Conservation (phyloP, 169 alveolate genomes). For the Cryptosporidium viatorum region DNA sequence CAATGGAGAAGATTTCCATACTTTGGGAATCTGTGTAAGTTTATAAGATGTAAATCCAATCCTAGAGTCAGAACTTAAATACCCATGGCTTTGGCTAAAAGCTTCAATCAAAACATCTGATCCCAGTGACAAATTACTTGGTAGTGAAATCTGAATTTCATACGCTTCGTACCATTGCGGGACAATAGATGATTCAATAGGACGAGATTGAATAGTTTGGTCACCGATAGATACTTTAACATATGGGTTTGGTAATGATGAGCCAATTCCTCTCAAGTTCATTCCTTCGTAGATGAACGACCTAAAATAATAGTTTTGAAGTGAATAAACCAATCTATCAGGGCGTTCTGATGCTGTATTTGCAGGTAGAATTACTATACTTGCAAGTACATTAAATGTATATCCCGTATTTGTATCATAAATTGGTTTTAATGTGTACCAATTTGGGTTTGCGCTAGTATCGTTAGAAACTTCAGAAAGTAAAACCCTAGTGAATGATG, state of each 20-base stretch:
- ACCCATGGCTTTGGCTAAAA: slow-evolving; percentile 80
- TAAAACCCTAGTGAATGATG: slow-evolving; percentile 87
- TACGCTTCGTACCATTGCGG: slow-evolving; percentile 90
- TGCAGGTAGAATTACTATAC: slow-evolving; percentile 71
- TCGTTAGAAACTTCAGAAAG: slow-evolving; percentile 76
- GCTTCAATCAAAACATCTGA: slow-evolving; percentile 88
- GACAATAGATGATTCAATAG: slow-evolving; percentile 83
- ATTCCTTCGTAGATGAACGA: slow-evolving; percentile 89
- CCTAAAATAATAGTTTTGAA: slow-evolving; percentile 83
- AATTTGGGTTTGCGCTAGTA: slow-evolving; percentile 86
- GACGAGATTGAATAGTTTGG: slow-evolving; percentile 82
- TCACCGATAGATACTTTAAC: slow-evolving; percentile 87
- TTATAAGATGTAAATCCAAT: slow-evolving; percentile 81
- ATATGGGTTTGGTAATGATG: slow-evolving; percentile 77
- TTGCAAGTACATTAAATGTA: slow-evolving; percentile 78
- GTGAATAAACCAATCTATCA: slow-evolving; percentile 84
- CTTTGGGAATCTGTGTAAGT: slow-evolving; percentile 85
- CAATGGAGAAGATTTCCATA: slow-evolving; percentile 89
- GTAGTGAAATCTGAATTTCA: slow-evolving; percentile 87
- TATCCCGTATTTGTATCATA: slow-evolving; percentile 77
- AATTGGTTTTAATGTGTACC: slow-evolving; percentile 82
- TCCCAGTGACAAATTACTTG: slow-evolving; percentile 87
- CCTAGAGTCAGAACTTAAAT: slow-evolving; percentile 79
- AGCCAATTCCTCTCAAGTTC: slow-evolving; percentile 87
- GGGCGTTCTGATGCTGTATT: slow-evolving; percentile 80